phyloP scores from a whole-genome alignment of 2,329 filamentous ascomycete species.

The Fusarium sp. region DNA sequence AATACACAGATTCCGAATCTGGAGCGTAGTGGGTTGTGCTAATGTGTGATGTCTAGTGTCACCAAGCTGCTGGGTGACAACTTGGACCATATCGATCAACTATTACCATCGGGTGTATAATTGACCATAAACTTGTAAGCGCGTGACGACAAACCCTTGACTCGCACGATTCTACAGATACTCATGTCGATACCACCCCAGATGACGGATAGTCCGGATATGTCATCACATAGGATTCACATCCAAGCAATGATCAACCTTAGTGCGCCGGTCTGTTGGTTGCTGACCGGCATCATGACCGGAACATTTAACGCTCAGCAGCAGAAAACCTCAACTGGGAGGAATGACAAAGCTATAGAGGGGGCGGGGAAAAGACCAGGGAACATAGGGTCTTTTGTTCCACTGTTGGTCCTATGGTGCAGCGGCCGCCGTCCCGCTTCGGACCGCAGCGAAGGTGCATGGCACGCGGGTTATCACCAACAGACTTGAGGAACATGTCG shows the following conservation, averaged over 20 bases:
- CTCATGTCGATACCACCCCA: neutral
- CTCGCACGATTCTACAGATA: neutral
- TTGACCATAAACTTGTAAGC: neutral
- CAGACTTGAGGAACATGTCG: slow-evolving; percentile 17
- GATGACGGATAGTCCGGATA: neutral
- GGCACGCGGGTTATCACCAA: slow-evolving; percentile 30
- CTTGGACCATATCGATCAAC: neutral
- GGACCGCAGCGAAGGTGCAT: slow-evolving; percentile 31
- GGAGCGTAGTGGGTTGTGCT: neutral
- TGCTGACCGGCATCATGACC: neutral
- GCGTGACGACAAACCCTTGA: neutral
- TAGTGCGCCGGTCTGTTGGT: neutral
- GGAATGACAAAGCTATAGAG: neutral
- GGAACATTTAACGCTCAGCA: neutral
- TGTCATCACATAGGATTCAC: neutral
- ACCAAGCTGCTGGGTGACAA: neutral
- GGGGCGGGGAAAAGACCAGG: slow-evolving; percentile 11
- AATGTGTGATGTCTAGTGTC: neutral
- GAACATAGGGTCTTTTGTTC: slow-evolving; percentile 25
- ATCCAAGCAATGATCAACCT: neutral
- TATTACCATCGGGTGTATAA: neutral
- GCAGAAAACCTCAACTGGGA: neutral
- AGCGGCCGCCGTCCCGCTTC: slow-evolving; percentile 16
- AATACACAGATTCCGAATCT: neutral
- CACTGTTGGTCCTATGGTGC: slow-evolving; percentile 7